A percentile compares a stretch with the other conserved stretches of the same genome.
These are phyloP conservation scores for Trametes cubensis DNA, from an alignment of 768 basidiomycete genomes.

Conservation along the genomic window DNA sequence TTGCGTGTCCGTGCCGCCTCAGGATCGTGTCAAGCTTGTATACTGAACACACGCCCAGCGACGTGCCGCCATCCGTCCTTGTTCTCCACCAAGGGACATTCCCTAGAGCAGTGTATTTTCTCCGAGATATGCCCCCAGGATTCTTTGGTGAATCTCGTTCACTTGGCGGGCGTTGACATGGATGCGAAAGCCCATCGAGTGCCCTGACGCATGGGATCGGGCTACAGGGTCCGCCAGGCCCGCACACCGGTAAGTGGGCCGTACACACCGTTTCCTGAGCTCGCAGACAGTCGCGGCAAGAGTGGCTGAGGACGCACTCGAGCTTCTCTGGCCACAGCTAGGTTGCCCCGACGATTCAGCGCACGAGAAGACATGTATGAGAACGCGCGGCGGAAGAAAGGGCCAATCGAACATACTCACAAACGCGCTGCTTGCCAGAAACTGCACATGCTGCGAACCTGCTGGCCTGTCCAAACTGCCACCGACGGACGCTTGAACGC, in stretches of 20 bases:
- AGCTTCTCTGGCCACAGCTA: constrained; percentile 18
- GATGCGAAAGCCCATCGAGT: background rate
- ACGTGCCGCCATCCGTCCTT: background rate
- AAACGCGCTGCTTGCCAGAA: constrained; percentile 15
- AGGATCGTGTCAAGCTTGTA: background rate
- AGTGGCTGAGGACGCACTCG: background rate
- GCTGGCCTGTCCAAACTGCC: background rate
- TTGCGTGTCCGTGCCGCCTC: background rate
- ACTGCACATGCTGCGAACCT: constrained; percentile 7
- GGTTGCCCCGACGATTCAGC: constrained; percentile 22
- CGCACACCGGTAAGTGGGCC: constrained; percentile 4
- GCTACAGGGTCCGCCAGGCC: constrained; percentile 11
- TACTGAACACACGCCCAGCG: background rate
- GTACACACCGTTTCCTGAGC: background rate
- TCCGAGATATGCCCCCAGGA: constrained; percentile 17
- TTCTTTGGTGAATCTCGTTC: constrained; percentile 4
- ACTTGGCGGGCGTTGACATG: background rate
- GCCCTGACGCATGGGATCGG: constrained; percentile 2
- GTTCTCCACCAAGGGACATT: constrained; percentile 1
- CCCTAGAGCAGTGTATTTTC: background rate
- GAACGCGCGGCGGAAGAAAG: too few relatives aligned
- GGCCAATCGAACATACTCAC: background rate
- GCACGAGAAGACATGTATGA: constrained; percentile 2
- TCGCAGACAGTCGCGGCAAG: background rate
- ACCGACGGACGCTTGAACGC: too few relatives aligned